Evolutionary conservation across 139 green algal genomes (phyloP), one percentile per base, ranked within the genome.

Genomic region (Chlamydomonas sp.): DNA sequence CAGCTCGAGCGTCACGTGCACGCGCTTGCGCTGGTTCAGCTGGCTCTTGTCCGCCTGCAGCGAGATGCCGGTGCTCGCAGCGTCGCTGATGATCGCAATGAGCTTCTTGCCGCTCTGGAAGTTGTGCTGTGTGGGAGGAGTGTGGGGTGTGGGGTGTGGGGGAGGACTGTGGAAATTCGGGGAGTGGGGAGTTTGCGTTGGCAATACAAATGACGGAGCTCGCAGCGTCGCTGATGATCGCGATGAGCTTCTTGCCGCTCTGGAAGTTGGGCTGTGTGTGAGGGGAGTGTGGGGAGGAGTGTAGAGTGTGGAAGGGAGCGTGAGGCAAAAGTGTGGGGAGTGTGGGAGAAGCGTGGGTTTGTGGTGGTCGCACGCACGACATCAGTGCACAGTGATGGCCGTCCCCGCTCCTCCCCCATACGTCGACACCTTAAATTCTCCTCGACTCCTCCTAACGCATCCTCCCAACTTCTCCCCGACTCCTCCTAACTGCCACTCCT

Each of bases 171-270:
- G 43, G 43, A 13, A 54, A 54, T 54, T 13, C 16, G 43, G 16
- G 13, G 43, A 54, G 43, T 13, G n/a, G n/a, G n/a, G n/a, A n/a
- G n/a, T n/a, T n/a, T n/a, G n/a, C n/a, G n/a, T n/a, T n/a, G n/a
- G n/a, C n/a, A n/a, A n/a, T n/a, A n/a, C n/a, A 89, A 71, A 96
- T 95, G 58, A 89, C 90, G 3, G 86, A 85, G 50, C 79, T 90
- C 8, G 89, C 90, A 8, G 90, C 90, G 48, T 90, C 82, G 30
- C 33, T 74, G 86, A 91, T 90, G 81, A 91, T 89, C 62, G 84
- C 86, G 28, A 91, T 29, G n/a, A n/a, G n/a, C n/a, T n/a, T n/a
- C n/a, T n/a, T n/a, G n/a, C n/a, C n/a, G n/a, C n/a, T n/a, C n/a
- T n/a, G n/a, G n/a, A n/a, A n/a, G n/a, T n/a, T n/a, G n/a, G n/a